A percentile compares a stretch with the other conserved stretches of the same genome.
Conservation (phyloP, 2,329 filamentous ascomycete genomes). For the Penicillium expansum region DNA sequence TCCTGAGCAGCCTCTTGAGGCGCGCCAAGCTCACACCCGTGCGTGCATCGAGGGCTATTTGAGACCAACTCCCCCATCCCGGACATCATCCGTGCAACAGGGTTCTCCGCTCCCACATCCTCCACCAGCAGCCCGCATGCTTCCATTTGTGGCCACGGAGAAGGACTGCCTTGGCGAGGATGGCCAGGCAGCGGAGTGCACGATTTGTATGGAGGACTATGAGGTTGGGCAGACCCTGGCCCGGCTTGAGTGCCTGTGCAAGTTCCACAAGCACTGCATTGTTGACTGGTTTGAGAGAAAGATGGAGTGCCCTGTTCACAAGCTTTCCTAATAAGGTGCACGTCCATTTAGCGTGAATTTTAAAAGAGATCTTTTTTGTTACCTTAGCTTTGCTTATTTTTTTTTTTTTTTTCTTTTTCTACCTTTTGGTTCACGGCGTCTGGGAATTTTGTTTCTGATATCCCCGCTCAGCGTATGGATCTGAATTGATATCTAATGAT, state of each 20-base stretch:
- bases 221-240: constrained; percentile 58
- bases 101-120: constrained; percentile 22
- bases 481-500: not conserved
- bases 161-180: constrained; percentile 60
- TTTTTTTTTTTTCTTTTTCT: constrained; percentile 1
- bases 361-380: constrained; percentile 10
- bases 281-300: constrained; percentile 59
- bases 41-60: constrained; percentile 44
- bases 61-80: constrained; percentile 16
- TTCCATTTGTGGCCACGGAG: constrained; percentile 57
- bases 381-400: not conserved
- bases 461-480: constrained; percentile 4
- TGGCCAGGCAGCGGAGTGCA: constrained; percentile 56
- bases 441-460: constrained; percentile 9
- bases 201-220: constrained; percentile 65
- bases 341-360: constrained; percentile 1
- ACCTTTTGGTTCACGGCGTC: constrained; percentile 1
- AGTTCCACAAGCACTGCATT: constrained; percentile 62
- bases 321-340: constrained; percentile 29
- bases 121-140: constrained; percentile 36
- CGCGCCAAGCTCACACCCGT: constrained; percentile 47
- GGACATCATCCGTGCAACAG: constrained; percentile 17
- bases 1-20: constrained; percentile 38
- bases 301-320: constrained; percentile 61
- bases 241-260: constrained; percentile 61